Conservation (phyloP, 2,329 filamentous ascomycete species). For the Ophiostoma tasmaniense region DNA sequence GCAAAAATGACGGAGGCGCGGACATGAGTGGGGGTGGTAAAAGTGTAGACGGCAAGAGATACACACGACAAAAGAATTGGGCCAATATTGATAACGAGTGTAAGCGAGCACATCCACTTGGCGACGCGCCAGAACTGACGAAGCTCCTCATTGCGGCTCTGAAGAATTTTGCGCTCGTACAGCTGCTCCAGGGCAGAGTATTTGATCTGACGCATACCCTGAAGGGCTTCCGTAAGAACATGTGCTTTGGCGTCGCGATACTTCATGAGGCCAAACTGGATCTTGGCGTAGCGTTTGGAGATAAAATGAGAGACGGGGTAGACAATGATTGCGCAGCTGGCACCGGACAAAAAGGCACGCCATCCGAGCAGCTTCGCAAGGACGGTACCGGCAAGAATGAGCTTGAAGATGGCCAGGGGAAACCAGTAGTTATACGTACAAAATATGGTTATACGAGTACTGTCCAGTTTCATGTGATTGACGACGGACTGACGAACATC, state of each 20-base stretch:
- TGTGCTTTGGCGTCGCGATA: conserved; percentile 30
- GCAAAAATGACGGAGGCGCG: conserved; percentile 31
- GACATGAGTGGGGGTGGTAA: conserved; percentile 26
- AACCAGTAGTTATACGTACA: conserved; percentile 29
- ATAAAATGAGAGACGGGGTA: conserved; percentile 26
- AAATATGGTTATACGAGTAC: conserved; percentile 27
- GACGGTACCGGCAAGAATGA: conserved; percentile 27
- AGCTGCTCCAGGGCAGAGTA: conserved; percentile 31
- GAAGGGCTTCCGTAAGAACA: conserved; percentile 30
- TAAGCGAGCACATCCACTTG: conserved; percentile 26
- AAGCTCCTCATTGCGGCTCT: conserved; percentile 30
- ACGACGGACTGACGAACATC: conserved; percentile 29
- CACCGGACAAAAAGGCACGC: conserved; percentile 27
- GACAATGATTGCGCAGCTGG: conserved; percentile 24
- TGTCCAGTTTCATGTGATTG: conserved; percentile 32
- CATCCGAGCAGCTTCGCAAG: conserved; percentile 28
- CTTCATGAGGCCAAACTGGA: conserved; percentile 30
- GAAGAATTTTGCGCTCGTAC: conserved; percentile 29
- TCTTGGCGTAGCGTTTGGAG: conserved; percentile 26
- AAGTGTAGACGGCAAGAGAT: conserved; percentile 28
- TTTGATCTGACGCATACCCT: conserved; percentile 33
- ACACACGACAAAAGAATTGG: conserved; percentile 29
- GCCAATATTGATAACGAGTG: conserved; percentile 27
- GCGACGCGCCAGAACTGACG: conserved; percentile 28
- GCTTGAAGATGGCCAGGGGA: conserved; percentile 29